Percentiles rank a stretch among this genome's conserved stretches.
These are phyloP conservation scores for Spathaspora passalidarum DNA, from an alignment of 805 yeast genomes.

Conservation along the genomic window DNA sequence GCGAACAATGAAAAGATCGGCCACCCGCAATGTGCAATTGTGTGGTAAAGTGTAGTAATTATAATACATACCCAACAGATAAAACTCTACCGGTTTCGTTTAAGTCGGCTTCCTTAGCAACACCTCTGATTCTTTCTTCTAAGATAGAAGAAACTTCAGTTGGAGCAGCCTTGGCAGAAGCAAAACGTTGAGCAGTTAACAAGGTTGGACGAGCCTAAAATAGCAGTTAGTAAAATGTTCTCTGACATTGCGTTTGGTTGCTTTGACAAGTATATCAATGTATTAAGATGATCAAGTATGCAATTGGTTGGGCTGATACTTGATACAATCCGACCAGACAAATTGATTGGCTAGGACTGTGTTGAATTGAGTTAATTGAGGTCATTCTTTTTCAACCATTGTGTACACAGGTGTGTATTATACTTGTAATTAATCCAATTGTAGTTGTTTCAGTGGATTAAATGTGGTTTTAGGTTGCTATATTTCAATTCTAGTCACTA, in stretches of 20 bases:
- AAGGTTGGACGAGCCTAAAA: conserved; percentile 69
- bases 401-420: not conserved
- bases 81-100: conserved; percentile 99
- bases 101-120: conserved; percentile 93
- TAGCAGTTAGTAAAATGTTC: conserved; percentile 28
- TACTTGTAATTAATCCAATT: not conserved
- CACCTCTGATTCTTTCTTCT: conserved; percentile 99
- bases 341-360: not conserved
- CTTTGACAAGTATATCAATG: not conserved
- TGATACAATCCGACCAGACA: not conserved
- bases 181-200: conserved; percentile 72
- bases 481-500: not conserved
- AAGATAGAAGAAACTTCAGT: conserved; percentile 98
- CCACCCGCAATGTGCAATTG: not conserved
- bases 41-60: not conserved
- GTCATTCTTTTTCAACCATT: not conserved
- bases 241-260: not conserved
- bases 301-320: not conserved
- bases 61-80: conserved; percentile 80
- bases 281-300: not conserved
- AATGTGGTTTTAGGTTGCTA: not conserved
- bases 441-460: not conserved
- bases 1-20: not conserved
- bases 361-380: not conserved
- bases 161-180: conserved; percentile 97